Conservation (phyloP, 2,329 filamentous ascomycete species). For the Aspergillus sp. region DNA sequence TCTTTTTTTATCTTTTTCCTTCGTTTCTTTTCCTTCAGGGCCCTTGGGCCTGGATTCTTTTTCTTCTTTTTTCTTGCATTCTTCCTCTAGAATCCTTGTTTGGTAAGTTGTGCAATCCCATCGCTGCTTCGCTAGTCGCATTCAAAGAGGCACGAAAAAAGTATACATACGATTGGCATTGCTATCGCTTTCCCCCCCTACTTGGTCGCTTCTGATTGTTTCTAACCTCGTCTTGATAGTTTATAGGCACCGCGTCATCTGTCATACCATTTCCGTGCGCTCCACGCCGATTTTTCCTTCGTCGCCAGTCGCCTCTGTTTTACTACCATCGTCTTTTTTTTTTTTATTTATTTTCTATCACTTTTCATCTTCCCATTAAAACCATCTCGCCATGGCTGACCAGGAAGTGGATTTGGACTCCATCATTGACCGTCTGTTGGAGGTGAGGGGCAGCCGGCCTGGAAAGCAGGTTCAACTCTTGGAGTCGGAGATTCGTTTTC, state of each 20-base stretch:
- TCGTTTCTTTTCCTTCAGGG: slow-evolving; percentile 10
- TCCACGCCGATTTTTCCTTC: slow-evolving; percentile 23
- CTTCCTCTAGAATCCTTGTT: slow-evolving; percentile 15
- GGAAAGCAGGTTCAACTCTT: slow-evolving; percentile 98
- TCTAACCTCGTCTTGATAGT: slow-evolving; percentile 15
- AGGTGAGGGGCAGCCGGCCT: slow-evolving; percentile 94
- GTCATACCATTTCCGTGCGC: slow-evolving; percentile 21
- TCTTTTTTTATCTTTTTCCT: slow-evolving; percentile 1
- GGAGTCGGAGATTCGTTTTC: slow-evolving; percentile 90
- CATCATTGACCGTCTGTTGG: slow-evolving; percentile 96
- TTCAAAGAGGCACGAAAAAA: slow-evolving; percentile 6
- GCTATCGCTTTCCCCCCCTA: background rate
- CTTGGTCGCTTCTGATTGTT: background rate
- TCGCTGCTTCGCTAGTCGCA: slow-evolving; percentile 3
- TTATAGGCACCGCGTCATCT: slow-evolving; percentile 29
- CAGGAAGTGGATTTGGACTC: slow-evolving; percentile 96
- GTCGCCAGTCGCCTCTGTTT: slow-evolving; percentile 13
- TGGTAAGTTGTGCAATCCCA: slow-evolving; percentile 20
- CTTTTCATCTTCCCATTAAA: slow-evolving; percentile 21
- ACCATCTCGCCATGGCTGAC: slow-evolving; percentile 59
- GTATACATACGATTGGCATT: slow-evolving; percentile 10
- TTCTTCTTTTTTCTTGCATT: slow-evolving; percentile 14
- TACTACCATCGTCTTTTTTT: slow-evolving; percentile 14
- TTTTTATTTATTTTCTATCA: slow-evolving; percentile 18
- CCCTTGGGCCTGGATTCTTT: slow-evolving; percentile 23